Conservation (phyloP, 495 filamentous ascomycete genomes). For the Oidiodendron maius region DNA sequence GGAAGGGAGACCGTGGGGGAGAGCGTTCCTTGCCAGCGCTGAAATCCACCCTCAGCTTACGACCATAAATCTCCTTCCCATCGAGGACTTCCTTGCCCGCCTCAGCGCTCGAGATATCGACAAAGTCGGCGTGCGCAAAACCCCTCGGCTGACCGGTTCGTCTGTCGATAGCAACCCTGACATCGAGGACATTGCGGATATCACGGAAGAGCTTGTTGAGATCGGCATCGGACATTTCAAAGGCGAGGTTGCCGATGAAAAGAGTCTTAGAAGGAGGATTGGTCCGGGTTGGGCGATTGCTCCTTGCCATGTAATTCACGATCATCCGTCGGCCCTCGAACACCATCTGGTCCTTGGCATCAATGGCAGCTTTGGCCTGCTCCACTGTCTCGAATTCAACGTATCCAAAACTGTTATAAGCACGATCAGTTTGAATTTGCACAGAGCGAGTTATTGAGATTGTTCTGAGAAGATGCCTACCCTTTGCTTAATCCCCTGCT, state of each 20-base stretch:
- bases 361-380: slow-evolving; percentile 54
- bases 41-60: slow-evolving; percentile 63
- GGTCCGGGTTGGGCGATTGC: not conserved
- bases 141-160: slow-evolving; percentile 81
- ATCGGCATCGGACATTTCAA: slow-evolving; percentile 83
- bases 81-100: slow-evolving; percentile 50
- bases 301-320: slow-evolving; percentile 41
- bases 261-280: slow-evolving; percentile 57
- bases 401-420: slow-evolving; percentile 47
- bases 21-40: slow-evolving; percentile 26
- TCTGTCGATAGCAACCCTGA: slow-evolving; percentile 86
- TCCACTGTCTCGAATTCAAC: slow-evolving; percentile 57
- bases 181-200: slow-evolving; percentile 66
- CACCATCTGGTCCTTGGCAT: slow-evolving; percentile 58
- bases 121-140: slow-evolving; percentile 87
- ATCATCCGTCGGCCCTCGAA: slow-evolving; percentile 73
- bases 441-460: no score
- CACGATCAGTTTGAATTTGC: not conserved
- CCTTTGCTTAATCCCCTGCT: slow-evolving; percentile 78
- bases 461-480: slow-evolving; percentile 41
- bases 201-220: slow-evolving; percentile 74
- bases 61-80: slow-evolving; percentile 56
- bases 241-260: slow-evolving; percentile 86
- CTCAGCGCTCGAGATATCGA: slow-evolving; percentile 54
- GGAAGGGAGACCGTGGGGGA: no score